Percentiles rank a stretch among this genome's conserved stretches.
These are phyloP conservation scores for Zygotorulaspora florentina DNA, from an alignment of 805 yeast genomes.

Conservation along the genomic window DNA sequence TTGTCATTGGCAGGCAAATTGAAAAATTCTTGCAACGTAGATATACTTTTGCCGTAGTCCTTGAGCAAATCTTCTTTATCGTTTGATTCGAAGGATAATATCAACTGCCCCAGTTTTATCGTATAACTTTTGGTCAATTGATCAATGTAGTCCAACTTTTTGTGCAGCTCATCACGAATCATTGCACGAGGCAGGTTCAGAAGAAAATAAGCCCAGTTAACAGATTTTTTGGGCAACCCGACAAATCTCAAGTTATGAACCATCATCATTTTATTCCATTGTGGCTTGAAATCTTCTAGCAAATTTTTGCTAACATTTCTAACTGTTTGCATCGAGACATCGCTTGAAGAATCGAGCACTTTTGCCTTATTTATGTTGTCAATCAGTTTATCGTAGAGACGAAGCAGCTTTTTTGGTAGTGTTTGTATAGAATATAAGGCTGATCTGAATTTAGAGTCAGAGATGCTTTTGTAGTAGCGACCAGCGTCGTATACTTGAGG, in stretches of 20 bases:
- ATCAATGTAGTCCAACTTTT: slow-evolving; percentile 5
- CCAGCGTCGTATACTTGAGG: slow-evolving; percentile 21
- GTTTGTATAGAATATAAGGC: slow-evolving; percentile 24
- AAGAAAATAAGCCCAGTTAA: slow-evolving; percentile 10
- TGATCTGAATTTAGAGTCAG: slow-evolving; percentile 16
- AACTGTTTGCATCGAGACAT: slow-evolving; percentile 1
- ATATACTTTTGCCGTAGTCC: slow-evolving; percentile 2
- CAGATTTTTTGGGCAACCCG: slow-evolving; percentile 19
- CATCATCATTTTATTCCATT: slow-evolving; percentile 16
- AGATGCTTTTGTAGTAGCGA: slow-evolving; percentile 18
- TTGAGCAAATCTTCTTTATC: neutral
- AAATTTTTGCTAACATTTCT: slow-evolving; percentile 4
- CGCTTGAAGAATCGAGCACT: neutral
- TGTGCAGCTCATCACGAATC: slow-evolving; percentile 19
- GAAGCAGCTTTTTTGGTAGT: slow-evolving; percentile 1
- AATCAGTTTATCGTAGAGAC: slow-evolving; percentile 1
- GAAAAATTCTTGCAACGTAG: slow-evolving; percentile 9
- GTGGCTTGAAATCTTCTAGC: slow-evolving; percentile 9
- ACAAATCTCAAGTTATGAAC: slow-evolving; percentile 17
- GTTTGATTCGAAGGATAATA: slow-evolving; percentile 14
- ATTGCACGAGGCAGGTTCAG: slow-evolving; percentile 18
- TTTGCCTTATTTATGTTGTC: slow-evolving; percentile 1
- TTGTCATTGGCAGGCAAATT: slow-evolving; percentile 3
- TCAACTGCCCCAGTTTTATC: slow-evolving; percentile 20
- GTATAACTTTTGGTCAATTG: slow-evolving; percentile 12